Conservation (phyloP, 2,329 filamentous ascomycete genomes). For the Pseudogymnoascus sp. region DNA sequence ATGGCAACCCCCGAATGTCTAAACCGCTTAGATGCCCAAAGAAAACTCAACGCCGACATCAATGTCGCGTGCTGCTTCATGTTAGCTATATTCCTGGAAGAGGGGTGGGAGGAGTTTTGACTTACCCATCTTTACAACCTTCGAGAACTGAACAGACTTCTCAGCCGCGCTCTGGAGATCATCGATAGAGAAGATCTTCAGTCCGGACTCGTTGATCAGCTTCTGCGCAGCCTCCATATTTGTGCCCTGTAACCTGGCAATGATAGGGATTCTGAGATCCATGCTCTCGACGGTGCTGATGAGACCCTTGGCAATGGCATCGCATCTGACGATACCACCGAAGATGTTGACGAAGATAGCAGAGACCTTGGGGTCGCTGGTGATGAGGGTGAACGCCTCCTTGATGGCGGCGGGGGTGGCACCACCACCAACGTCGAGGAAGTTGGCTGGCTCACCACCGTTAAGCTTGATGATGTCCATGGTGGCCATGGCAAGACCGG, state of each 20-base stretch:
- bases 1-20: conserved; percentile 10
- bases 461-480: conserved; percentile 99
- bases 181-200: conserved; percentile 99
- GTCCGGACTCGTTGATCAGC: conserved; percentile 88
- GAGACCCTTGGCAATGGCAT: conserved; percentile 91
- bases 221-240: conserved; percentile 95
- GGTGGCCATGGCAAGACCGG: conserved; percentile 98
- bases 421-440: conserved; percentile 96
- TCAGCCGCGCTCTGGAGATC: conserved; percentile 95
- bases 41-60: conserved; percentile 95
- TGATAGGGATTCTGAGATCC: conserved; percentile 93
- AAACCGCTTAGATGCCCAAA: conserved; percentile 65
- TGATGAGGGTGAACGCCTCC: conserved; percentile 97
- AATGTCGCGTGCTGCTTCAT: conserved; percentile 70
- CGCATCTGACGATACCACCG: conserved; percentile 95
- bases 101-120: conserved; percentile 21
- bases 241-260: conserved; percentile 94
- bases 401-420: conserved; percentile 94
- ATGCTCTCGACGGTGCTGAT: conserved; percentile 92
- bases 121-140: conserved; percentile 96
- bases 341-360: conserved; percentile 99
- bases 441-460: conserved; percentile 92
- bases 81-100: conserved; percentile 20
- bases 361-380: conserved; percentile 93
- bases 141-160: conserved; percentile 97